Base-by-base conservation (phyloP, 2,329 filamentous ascomycete species). In the Cytospora leucostoma region DNA sequence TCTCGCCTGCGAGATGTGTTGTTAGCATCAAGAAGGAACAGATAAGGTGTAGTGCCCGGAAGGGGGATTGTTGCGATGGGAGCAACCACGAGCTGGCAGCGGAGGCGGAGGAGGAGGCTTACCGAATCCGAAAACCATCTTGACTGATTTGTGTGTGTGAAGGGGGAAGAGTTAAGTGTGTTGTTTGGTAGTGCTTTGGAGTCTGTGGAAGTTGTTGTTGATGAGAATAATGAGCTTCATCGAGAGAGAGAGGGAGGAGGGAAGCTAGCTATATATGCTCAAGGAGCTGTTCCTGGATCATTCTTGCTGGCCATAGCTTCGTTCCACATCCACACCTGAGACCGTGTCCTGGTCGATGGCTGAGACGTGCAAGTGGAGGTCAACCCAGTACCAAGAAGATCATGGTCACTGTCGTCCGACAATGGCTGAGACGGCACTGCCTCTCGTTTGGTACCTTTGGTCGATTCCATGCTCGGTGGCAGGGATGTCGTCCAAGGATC, bases 1-100 rank as follows among this genome's bases (percentile, higher is more conserved):
- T 75, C 62, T 80, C 75, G 66, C 75, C 79, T 82, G 66, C 7
- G 27, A 27, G 17, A 11, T 15, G n/a, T 27, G 15, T 13, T 51
- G 57, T 64, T 38, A 64, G 52, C n/a, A 4, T 52, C 10, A 17
- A 10, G 8, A 21, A 6, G 1, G 7, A 1, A 47, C 12, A 15
- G 37, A 38, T 12, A 1, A 5, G 37, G 44, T 8, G 5, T 4
- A n/a, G 10, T 2, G 15, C 17, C 7, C 1, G 44, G 19, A 33
- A 21, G 50, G 34, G 1, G 27, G 19, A 27, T 1, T 47, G 8
- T 40, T 19, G 37, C 17, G 19, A 38, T 12, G 57, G 19, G 19
- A 21, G 13, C 11, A n/a, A 19, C 17, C 7, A 27, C 21, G 34
- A 19, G 27, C 27, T n/a, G 49, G 35, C 4, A 35, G 55, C 7